Conservation (phyloP, 1,139 yeast genomes). For the Geotrichum phurueaensis region DNA sequence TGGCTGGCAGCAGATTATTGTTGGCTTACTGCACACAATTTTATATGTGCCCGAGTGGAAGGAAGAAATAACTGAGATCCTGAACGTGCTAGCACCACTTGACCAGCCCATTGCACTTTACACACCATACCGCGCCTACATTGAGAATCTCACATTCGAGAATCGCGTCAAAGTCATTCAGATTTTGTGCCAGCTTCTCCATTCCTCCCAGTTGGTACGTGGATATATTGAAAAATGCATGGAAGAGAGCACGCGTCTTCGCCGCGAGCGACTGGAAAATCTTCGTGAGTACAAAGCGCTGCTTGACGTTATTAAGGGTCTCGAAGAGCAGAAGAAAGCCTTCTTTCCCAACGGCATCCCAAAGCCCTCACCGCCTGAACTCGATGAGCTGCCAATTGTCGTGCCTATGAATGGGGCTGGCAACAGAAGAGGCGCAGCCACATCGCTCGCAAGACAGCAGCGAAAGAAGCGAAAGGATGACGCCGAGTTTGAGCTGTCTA, state of each 20-base stretch:
- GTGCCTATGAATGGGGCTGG: constrained; percentile 10
- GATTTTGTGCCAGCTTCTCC: constrained; percentile 52
- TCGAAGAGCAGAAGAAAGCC: constrained; percentile 30
- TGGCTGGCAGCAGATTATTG: constrained; percentile 70
- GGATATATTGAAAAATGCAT: constrained; percentile 60
- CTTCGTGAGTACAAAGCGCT: constrained; percentile 52
- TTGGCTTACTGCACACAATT: constrained; percentile 59
- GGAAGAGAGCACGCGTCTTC: constrained; percentile 55
- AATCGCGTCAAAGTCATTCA: constrained; percentile 49
- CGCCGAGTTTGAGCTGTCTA: constrained; percentile 49
- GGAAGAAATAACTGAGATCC: constrained; percentile 43
- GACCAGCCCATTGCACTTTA: constrained; percentile 46
- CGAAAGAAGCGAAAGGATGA: constrained; percentile 38
- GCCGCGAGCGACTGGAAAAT: constrained; percentile 65
- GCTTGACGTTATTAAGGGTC: constrained; percentile 46
- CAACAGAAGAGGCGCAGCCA: constrained; percentile 20
- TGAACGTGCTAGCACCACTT: constrained; percentile 52
- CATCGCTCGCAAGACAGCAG: constrained; percentile 20
- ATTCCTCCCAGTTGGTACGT: constrained; percentile 56
- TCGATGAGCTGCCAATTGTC: constrained; percentile 5
- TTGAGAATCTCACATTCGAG: constrained; percentile 39
- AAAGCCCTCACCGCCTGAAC: constrained; percentile 11
- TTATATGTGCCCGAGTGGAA: constrained; percentile 54
- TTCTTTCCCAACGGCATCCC: constrained; percentile 24
- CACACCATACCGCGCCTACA: constrained; percentile 40